Base-by-base conservation (phyloP, 1,139 yeast species). In the Nakaseomyces nivariensis region DNA sequence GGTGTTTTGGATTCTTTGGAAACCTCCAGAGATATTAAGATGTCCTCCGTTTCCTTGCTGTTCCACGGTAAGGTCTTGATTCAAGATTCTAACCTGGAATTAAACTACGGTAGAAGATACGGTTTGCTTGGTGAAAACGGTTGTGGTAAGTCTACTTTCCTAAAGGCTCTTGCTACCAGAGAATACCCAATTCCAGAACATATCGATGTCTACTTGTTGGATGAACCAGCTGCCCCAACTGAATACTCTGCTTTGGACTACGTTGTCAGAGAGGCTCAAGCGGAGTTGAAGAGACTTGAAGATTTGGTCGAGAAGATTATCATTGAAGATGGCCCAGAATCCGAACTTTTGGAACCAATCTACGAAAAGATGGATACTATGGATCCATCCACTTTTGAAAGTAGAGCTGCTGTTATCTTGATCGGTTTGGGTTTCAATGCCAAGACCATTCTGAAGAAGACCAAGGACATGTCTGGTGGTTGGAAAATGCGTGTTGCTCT, bases 401-500 rank as follows among this genome's bases (percentile, higher is more conserved):
- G 95, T 47, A 82, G 98, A 72, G 98, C 99, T 51, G 96, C 98
- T 51, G 75, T 89, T 59, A 94, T 92, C 65, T 77, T 92, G 66
- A 87, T 88, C 60, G 99, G 98, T 89, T 81, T 92, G 71, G 98
- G 99, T 66, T 92, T 92, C 81, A 87, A 86, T 72, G 67, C 83
- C 51, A 73, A 73, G 61, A 92, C 97, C 54, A 89, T 90, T 66
- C 78, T 80, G 69, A 84, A 83, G 74, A 85, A 82, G 74, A 92
- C 98, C 66, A 90, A 88, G 73, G 98, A 92, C 69, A 92, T 92
- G 98, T 88, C 97, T 68, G 99, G 99, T 81, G 88, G 88, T 64
- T 82, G 88, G 88, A 81, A 81, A 74, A 81, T 82, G 85, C 79
- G 87, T 73, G 87, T 81, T 53, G 86, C 87, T 51, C 72, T 82